Evolutionary conservation across 2,329 filamentous ascomycete species (phyloP).

Genomic region (Exophiala alcalophila): DNA sequence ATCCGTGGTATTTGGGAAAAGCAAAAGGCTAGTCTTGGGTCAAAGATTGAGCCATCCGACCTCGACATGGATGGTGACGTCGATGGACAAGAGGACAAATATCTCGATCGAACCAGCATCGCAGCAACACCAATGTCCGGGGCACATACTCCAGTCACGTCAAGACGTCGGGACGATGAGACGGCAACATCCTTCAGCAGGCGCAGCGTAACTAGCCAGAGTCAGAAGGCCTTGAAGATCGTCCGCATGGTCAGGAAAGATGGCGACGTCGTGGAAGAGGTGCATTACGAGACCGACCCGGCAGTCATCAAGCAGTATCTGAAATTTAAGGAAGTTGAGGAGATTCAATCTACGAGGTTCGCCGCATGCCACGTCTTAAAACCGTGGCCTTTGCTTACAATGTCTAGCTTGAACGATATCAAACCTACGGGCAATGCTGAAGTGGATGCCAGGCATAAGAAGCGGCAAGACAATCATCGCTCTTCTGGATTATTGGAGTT

Average conservation of each 20-base stretch:
- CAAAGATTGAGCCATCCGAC: conserved; percentile 69
- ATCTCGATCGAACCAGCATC: conserved; percentile 37
- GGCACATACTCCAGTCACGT: conserved; percentile 56
- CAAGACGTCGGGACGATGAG: conserved; percentile 63
- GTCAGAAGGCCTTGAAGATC: conserved; percentile 56
- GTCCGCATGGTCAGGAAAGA: conserved; percentile 62
- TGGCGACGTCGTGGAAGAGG: conserved; percentile 60
- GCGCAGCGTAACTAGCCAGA: conserved; percentile 65
- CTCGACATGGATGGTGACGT: conserved; percentile 62
- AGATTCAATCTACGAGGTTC: conserved; percentile 71
- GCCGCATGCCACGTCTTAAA: conserved; percentile 35
- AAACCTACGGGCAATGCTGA: conserved; percentile 66
- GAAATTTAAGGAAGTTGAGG: conserved; percentile 68
- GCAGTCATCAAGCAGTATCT: conserved; percentile 87
- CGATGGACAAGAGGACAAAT: conserved; percentile 50
- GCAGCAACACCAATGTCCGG: conserved; percentile 65
- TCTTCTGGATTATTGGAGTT: neutral
- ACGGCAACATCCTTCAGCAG: conserved; percentile 75
- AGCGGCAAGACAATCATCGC: conserved; percentile 45
- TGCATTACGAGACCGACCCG: conserved; percentile 67
- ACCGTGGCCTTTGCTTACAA: conserved; percentile 10
- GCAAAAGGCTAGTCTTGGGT: conserved; percentile 74
- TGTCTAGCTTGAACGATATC: conserved; percentile 19
- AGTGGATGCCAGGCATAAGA: conserved; percentile 59
- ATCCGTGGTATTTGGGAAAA: conserved; percentile 91